phyloP scores from a whole-genome alignment of 2,329 filamentous ascomycete genomes.

The Stachybotrys echinatus region DNA sequence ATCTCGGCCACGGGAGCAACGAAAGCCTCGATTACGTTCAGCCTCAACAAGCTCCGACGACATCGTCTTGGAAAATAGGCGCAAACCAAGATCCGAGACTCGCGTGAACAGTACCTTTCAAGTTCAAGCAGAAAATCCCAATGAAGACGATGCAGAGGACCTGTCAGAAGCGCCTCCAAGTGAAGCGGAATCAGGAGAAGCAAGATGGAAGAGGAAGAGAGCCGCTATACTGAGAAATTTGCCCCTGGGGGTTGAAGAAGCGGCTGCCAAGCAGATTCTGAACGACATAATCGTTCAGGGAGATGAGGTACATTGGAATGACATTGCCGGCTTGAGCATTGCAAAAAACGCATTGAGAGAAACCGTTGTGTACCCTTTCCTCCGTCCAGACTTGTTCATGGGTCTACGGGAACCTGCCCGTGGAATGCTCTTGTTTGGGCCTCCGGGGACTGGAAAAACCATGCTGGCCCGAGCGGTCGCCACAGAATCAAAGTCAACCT shows the following conservation, averaged over 20 bases:
- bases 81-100: conserved; percentile 11
- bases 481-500: conserved; percentile 89
- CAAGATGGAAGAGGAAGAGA: conserved; percentile 56
- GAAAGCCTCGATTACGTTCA: conserved; percentile 11
- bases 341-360: conserved; percentile 92
- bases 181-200: conserved; percentile 23
- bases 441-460: conserved; percentile 96
- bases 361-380: conserved; percentile 93
- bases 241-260: conserved; percentile 74
- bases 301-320: conserved; percentile 90
- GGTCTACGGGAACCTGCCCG: conserved; percentile 88
- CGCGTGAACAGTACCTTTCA: conserved; percentile 4
- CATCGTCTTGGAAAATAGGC: conserved; percentile 12
- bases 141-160: conserved; percentile 28
- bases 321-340: conserved; percentile 84
- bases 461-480: conserved; percentile 92
- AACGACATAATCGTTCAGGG: conserved; percentile 95
- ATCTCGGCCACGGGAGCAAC: conserved; percentile 13
- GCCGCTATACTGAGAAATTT: conserved; percentile 67
- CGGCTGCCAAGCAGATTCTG: conserved; percentile 83
- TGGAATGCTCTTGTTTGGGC: conserved; percentile 94
- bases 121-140: conserved; percentile 22
- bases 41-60: conserved; percentile 20
- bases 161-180: conserved; percentile 41
- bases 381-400: conserved; percentile 93